phyloP scores from a whole-genome alignment of 345 rosid species.

The Gossypium ekmanianum region DNA sequence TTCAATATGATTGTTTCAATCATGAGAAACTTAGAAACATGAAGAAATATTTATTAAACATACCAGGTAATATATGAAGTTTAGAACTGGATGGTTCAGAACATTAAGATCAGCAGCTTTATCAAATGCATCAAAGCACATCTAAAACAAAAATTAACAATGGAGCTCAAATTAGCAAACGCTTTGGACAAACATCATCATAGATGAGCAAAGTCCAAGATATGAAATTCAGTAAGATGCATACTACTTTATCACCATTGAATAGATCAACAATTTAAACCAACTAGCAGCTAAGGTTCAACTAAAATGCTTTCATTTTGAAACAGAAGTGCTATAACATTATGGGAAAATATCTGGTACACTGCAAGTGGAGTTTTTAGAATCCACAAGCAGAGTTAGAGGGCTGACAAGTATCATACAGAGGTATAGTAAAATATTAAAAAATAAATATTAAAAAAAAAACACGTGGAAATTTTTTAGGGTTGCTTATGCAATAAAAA shows the following conservation, averaged over 20 bases:
- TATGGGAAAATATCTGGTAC: no score
- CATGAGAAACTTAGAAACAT: conserved; percentile 1
- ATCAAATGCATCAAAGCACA: conserved; percentile 82
- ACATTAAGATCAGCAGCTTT: conserved; percentile 77
- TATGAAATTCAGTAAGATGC: background rate
- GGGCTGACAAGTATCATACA: no score
- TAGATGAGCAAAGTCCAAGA: background rate
- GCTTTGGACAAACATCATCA: background rate
- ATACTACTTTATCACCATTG: background rate
- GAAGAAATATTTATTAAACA: conserved; percentile 18
- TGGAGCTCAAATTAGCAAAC: conserved; percentile 9
- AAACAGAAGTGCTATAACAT: background rate
- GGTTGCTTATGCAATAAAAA: no score
- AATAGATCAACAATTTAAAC: conserved; percentile 7
- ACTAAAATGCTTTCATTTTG: background rate
- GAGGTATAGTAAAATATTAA: no score
- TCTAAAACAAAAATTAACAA: conserved; percentile 32
- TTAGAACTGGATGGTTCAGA: conserved; percentile 76
- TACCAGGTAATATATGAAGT: conserved; percentile 82
- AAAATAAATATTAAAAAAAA: no score
- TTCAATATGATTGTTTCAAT: background rate
- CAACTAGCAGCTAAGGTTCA: background rate
- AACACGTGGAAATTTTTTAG: no score
- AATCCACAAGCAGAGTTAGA: no score
- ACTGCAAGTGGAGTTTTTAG: no score